Base-by-base conservation (phyloP, 371 early-diverging fungal species). In the Mortierella sp. region DNA sequence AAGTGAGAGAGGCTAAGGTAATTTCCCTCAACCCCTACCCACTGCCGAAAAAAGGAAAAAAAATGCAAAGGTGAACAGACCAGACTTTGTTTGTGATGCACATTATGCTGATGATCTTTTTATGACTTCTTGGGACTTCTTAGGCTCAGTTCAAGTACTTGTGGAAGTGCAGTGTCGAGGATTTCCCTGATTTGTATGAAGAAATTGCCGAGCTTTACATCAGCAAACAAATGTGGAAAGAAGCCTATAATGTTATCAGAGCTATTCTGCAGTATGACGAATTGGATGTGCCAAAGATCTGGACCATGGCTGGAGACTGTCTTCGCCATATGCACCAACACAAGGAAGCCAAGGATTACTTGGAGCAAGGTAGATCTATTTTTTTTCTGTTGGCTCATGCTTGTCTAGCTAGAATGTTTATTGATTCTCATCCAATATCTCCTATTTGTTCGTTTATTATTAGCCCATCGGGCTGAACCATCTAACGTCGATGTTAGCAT, bases 151-250 rank as follows among this genome's bases (percentile, higher is more conserved):
- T 96, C 70, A 81, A 85, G 37, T 86, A 85, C 59, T 73, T 96
- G 37, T 80, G 87, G 64, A 75, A 73, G 53, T 81, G 83, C 45
- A 81, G 88, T 65, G 77, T 87, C 7, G 85, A 81, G 0, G 83
- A 82, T 3, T 96, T 93, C 77, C 84, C 90, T 6, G 96, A 97
- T 68, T 82, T 96, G 47, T 94, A 90, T 69, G 85, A 90, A 70
- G 95, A 95, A 59, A 89, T 96, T 11, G 95, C 90, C 5, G 95
- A 94, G 48, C 90, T 95, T 1, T 96, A 92, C 64, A 86, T 92
- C 64, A 91, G 88, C 46, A 85, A 85, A 25, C 80, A 91, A 16
- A 85, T 92, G 80, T 88, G 84, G 74, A 86, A 89, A n/a, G 80
- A 84, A 19, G 94, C 93, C 0, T 71, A 93, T 25, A 82, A 68